phyloP scores from a whole-genome alignment of 2,329 filamentous ascomycete genomes.

The Penicillium sp. region DNA sequence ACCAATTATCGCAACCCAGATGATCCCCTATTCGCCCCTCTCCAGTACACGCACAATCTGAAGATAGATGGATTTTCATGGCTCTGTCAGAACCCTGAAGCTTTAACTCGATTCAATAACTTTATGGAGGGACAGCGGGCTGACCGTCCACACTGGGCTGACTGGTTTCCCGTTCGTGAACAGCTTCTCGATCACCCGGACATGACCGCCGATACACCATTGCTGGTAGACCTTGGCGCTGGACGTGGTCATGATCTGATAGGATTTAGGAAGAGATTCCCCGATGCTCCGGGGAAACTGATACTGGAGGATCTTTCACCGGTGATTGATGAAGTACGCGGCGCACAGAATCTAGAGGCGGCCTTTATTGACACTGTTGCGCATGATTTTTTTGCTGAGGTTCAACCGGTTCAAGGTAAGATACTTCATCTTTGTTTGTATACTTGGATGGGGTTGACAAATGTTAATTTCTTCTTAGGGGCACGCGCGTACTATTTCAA shows the following conservation, averaged over 20 bases:
- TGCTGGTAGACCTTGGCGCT: conserved; percentile 46
- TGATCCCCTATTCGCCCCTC: conserved; percentile 13
- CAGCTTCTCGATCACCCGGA: conserved; percentile 14
- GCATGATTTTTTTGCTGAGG: conserved; percentile 19
- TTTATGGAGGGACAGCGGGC: conserved; percentile 27
- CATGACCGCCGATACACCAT: conserved; percentile 9
- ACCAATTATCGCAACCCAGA: conserved; percentile 18
- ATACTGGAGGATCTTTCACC: conserved; percentile 49
- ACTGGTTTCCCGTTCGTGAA: conserved; percentile 26
- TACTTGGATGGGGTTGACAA: not conserved
- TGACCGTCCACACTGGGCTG: conserved; percentile 21
- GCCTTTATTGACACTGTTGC: conserved; percentile 10
- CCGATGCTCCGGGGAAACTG: conserved; percentile 40
- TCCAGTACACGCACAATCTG: conserved; percentile 16
- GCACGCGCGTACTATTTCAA: conserved; percentile 35
- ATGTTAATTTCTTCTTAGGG: conserved; percentile 10
- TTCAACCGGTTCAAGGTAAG: conserved; percentile 16
- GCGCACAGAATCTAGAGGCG: conserved; percentile 7
- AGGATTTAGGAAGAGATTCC: conserved; percentile 37
- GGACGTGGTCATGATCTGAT: conserved; percentile 41
- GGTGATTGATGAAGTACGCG: conserved; percentile 34
- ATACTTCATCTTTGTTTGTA: not conserved
- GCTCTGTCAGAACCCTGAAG: conserved; percentile 21
- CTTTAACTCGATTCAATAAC: conserved; percentile 24
- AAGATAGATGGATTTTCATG: conserved; percentile 3